Evolutionary conservation across 2,329 filamentous ascomycete species (phyloP), one percentile per base, ranked within the genome.

Genomic region (Fragosphaeria purpurea): DNA sequence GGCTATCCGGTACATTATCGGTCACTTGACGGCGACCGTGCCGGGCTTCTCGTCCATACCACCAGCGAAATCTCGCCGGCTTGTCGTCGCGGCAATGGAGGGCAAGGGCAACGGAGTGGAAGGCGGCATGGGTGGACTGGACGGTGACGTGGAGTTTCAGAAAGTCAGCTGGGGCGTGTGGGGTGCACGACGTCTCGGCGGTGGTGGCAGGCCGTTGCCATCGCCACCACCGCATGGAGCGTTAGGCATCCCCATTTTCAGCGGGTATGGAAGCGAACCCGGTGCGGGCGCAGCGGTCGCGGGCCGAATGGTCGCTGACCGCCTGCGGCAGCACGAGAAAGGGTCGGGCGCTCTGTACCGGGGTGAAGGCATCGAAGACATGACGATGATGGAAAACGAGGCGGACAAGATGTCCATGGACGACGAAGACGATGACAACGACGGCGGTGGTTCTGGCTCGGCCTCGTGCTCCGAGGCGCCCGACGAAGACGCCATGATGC

Each of bases 121-220:
- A 56, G 75, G 76, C 10, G 55, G 55, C 12, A 41, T 52, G 53
- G 80, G 81, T 54, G 78, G 79, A 51, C 64, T 77, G 54, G 74
- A 83, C 55, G 83, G 83, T 57, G 83, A 88, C 59, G 83, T 93
- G 60, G 77, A 84, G 63, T 97, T 95, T 63, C 86, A 94, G 67
- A 97, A 97, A 74, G 88, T 96, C 53, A 91, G 91, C 62, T 97
- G 91, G 91, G 93, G 93, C 53, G 82, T 89, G 58, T 98, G 91
- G 91, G 86, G 94, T 67, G 93, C 90, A 55, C 82, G 82, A 63
- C 76, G 80, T 64, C 58, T 63, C 72, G 65, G 64, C 71, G 60
- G 58, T 62, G 65, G 63, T 64, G 66, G 61, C 37, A 47, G 44
- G 39, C 47, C 39, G 35, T 48, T 33, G 46, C n/a, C 41, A 11